Evolutionary conservation across 257 asterid genomes (phyloP).

Genomic region (Cruciata laevipes): DNA sequence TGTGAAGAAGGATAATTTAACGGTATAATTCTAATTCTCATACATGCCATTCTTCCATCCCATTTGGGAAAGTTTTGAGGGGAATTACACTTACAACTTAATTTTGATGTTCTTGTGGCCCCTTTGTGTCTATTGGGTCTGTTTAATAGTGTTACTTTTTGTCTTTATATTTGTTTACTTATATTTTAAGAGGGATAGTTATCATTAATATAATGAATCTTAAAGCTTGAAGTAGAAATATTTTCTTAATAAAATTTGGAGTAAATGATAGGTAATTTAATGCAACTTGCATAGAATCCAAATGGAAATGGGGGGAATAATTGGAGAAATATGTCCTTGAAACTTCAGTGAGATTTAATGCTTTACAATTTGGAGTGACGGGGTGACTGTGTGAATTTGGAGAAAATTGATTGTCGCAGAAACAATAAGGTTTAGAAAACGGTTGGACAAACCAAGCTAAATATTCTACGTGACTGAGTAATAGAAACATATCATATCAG

Average conservation of each 20-base stretch:
- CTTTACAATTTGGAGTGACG: not conserved
- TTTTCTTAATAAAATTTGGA: not conserved
- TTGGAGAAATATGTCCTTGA: not conserved
- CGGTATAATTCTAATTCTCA: not conserved
- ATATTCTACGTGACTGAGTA: too few species aligned
- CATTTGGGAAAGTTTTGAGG: not conserved
- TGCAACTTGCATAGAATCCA: too few species aligned
- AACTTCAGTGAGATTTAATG: not conserved
- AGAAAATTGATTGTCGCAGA: not conserved
- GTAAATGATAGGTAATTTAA: too few species aligned
- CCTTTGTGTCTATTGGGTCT: not conserved
- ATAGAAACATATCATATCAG: not conserved
- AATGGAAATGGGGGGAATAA: not conserved
- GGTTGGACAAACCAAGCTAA: not conserved
- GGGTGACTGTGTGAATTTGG: not conserved
- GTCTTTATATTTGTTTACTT: not conserved
- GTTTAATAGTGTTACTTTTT: not conserved
- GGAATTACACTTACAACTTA: not conserved
- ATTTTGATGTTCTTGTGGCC: not conserved
- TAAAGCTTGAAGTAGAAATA: not conserved
- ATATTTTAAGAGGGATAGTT: not conserved
- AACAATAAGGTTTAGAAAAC: not conserved
- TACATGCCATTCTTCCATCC: not conserved
- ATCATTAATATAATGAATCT: not conserved
- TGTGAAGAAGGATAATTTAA: slow-evolving; percentile 1